Evolutionary conservation across 768 basidiomycete genomes (phyloP).

Genomic region (Crepidotus variabilis): DNA sequence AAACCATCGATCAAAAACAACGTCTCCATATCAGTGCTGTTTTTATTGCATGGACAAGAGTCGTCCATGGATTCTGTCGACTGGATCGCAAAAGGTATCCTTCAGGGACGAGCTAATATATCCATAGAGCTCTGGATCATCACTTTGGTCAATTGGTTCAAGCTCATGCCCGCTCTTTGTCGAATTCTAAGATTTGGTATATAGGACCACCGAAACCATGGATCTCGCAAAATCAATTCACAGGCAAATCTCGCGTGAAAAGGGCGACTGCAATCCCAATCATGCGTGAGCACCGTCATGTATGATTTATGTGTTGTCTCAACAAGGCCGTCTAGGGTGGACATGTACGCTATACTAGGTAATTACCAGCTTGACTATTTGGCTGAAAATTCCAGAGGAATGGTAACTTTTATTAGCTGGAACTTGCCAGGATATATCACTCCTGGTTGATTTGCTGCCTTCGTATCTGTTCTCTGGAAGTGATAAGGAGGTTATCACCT

Average conservation of each 20-base stretch:
- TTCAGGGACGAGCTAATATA: neutral
- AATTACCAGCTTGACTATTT: slow-evolving; percentile 7
- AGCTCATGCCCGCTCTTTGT: slow-evolving; percentile 14
- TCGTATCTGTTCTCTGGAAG: slow-evolving; percentile 67
- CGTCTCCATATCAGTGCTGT: slow-evolving; percentile 32
- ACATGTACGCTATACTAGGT: slow-evolving; percentile 48
- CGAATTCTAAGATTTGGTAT: slow-evolving; percentile 38
- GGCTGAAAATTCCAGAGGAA: neutral
- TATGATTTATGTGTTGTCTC: neutral
- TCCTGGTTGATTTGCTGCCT: slow-evolving; percentile 78
- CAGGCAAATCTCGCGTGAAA: slow-evolving; percentile 35
- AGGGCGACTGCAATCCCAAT: slow-evolving; percentile 25
- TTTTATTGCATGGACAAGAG: slow-evolving; percentile 40
- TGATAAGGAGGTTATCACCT: slow-evolving; percentile 59
- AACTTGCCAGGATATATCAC: slow-evolving; percentile 57
- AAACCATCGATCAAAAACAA: slow-evolving; percentile 11
- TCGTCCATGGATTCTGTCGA: slow-evolving; percentile 27
- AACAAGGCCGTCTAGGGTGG: slow-evolving; percentile 25
- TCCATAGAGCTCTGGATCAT: neutral
- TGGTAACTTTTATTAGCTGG: slow-evolving; percentile 53
- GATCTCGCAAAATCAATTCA: slow-evolving; percentile 28
- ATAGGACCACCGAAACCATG: slow-evolving; percentile 48
- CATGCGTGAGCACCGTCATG: slow-evolving; percentile 35
- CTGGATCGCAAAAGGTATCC: slow-evolving; percentile 19
- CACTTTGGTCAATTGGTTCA: too few species aligned